Conservation (phyloP, 306 rosid species). For the Pyrus betulifolia region DNA sequence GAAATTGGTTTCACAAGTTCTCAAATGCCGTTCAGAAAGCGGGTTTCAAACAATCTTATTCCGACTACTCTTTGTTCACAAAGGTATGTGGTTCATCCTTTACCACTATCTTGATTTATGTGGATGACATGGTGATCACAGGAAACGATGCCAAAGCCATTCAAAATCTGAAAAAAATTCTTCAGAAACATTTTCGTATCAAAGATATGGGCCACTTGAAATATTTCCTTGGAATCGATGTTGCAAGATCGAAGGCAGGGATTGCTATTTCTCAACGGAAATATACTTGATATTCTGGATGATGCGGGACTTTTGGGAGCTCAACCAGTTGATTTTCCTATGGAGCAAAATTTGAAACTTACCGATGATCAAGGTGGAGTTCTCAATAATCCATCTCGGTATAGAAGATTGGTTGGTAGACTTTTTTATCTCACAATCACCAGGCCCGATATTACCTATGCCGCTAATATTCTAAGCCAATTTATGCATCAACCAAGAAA, state of each 20-base stretch:
- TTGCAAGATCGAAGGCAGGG: not conserved
- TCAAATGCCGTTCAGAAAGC: too few relatives aligned
- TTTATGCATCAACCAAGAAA: not conserved
- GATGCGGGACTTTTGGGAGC: not conserved
- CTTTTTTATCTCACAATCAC: not conserved
- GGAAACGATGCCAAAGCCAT: not conserved
- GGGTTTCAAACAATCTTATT: too few relatives aligned
- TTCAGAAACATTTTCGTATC: not conserved
- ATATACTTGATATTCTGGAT: not conserved
- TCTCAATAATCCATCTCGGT: not conserved
- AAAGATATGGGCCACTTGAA: not conserved
- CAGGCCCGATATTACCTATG: not conserved
- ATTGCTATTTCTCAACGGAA: not conserved
- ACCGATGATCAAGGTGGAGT: not conserved
- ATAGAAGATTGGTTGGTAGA: not conserved
- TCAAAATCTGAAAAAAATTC: not conserved
- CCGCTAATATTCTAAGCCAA: not conserved
- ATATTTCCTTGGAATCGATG: not conserved
- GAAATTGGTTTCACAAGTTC: too few relatives aligned
- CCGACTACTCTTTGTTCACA: too few relatives aligned
- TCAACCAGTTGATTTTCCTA: not conserved
- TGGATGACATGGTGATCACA: too few relatives aligned
- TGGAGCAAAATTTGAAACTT: slow-evolving; percentile 8
- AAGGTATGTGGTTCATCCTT: too few relatives aligned
- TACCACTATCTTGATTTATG: too few relatives aligned